Evolutionary conservation across 768 basidiomycete species (phyloP).

Genomic region (Suillus cothurnatus): DNA sequence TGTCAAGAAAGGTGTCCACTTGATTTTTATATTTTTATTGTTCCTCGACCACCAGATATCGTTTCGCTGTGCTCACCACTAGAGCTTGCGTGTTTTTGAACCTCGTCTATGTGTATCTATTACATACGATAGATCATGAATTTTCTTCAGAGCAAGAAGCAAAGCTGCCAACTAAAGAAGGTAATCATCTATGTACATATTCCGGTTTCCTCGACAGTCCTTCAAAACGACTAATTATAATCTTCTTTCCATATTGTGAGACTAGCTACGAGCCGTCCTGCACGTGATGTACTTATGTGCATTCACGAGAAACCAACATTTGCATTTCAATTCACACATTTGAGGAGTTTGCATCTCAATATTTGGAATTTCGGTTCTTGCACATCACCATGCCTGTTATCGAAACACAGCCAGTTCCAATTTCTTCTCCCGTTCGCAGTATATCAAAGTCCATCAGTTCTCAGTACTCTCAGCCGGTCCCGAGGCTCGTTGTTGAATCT

Average conservation of each 20-base stretch:
- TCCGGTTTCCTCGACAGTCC: no score
- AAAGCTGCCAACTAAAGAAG: neutral
- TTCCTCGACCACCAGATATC: neutral
- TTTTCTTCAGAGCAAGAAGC: neutral
- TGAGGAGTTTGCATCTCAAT: neutral
- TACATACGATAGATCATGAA: neutral
- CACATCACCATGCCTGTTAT: neutral
- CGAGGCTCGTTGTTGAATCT: slow-evolving; percentile 17
- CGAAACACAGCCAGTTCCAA: neutral
- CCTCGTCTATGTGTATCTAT: neutral
- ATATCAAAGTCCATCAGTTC: neutral
- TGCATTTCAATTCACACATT: neutral
- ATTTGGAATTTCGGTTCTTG: neutral
- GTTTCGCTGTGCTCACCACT: neutral
- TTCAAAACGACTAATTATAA: neutral
- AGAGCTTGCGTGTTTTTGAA: neutral
- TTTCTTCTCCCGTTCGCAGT: slow-evolving; percentile 1
- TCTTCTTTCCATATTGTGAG: neutral
- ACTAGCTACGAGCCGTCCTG: neutral
- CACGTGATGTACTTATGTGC: neutral
- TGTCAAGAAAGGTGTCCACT: neutral
- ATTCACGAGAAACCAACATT: neutral
- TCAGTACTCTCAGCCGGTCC: neutral
- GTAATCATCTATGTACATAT: neutral
- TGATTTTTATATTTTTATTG: neutral